These are phyloP conservation scores for Quercus aquifolioides DNA, from an alignment of 306 rosid species.

Conservation along the genomic window DNA sequence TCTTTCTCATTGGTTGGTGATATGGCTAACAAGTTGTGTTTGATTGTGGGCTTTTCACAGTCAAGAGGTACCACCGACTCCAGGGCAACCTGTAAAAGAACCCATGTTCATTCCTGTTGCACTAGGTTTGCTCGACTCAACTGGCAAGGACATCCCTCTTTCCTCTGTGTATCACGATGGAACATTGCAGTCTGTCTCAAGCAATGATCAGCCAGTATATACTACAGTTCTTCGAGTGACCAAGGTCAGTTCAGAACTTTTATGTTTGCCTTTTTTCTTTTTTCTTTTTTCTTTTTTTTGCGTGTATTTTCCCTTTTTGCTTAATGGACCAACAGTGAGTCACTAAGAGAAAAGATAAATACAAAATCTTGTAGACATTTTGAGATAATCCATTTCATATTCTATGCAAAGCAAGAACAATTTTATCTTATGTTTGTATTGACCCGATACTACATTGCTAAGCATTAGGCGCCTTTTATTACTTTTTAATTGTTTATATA, in stretches of 20 bases:
- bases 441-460: neutral
- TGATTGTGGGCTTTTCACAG: constrained; percentile 46
- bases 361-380: constrained; percentile 4
- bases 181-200: constrained; percentile 51
- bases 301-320: no score
- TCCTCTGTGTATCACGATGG: constrained; percentile 69
- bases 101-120: constrained; percentile 89
- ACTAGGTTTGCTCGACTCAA: constrained; percentile 73
- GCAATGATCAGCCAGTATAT: constrained; percentile 53
- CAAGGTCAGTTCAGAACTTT: constrained; percentile 50
- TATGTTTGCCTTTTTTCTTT: neutral
- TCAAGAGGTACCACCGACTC: constrained; percentile 83
- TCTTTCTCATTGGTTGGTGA: constrained; percentile 21
- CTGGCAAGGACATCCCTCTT: constrained; percentile 76
- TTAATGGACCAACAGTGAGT: neutral
- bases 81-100: constrained; percentile 91
- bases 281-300: neutral
- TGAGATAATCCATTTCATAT: neutral
- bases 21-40: constrained; percentile 28
- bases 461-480: neutral
- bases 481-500: neutral
- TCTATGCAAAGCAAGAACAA: neutral
- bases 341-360: neutral
- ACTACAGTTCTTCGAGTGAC: constrained; percentile 84
- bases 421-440: neutral